These are phyloP conservation scores for Cardamine occulta DNA, from an alignment of 345 rosid species.

Conservation along the genomic window DNA sequence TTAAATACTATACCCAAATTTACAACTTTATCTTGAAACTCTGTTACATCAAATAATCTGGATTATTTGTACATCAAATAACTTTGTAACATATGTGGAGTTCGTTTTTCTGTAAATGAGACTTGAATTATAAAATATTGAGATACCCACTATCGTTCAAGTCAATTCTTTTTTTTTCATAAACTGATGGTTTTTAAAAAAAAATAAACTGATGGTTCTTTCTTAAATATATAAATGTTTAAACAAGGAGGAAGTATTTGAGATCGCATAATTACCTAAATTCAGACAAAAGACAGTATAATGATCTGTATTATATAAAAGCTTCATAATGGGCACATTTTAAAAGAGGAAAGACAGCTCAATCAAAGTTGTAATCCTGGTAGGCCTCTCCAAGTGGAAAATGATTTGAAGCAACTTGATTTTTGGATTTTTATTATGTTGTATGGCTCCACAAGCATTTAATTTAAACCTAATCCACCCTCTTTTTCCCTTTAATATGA, in stretches of 20 bases:
- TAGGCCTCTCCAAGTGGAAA: slow-evolving; percentile 36
- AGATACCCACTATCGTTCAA: neutral
- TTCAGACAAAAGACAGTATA: neutral
- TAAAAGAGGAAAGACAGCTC: slow-evolving; percentile 32
- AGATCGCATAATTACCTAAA: neutral
- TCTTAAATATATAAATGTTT: neutral
- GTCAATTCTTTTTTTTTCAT: neutral
- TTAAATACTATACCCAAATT: neutral
- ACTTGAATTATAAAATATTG: neutral
- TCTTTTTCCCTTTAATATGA: slow-evolving; percentile 5
- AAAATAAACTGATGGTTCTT: neutral
- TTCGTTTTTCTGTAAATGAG: neutral
- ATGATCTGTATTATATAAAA: neutral
- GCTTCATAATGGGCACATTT: slow-evolving; percentile 5
- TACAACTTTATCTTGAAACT: neutral
- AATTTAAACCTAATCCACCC: slow-evolving; percentile 39
- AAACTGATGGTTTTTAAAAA: neutral
- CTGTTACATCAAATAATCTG: neutral
- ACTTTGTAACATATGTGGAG: neutral
- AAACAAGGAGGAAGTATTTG: neutral
- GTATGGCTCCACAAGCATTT: slow-evolving; percentile 28
- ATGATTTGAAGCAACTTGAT: slow-evolving; percentile 33
- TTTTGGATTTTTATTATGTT: neutral
- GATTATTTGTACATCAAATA: slow-evolving; percentile 5
- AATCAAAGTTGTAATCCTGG: slow-evolving; percentile 40